A percentile compares a stretch with the other conserved stretches of the same genome.
Evolutionary conservation across 2,329 filamentous ascomycete species (phyloP).

Genomic region (Bimuria novae-zelandiae): DNA sequence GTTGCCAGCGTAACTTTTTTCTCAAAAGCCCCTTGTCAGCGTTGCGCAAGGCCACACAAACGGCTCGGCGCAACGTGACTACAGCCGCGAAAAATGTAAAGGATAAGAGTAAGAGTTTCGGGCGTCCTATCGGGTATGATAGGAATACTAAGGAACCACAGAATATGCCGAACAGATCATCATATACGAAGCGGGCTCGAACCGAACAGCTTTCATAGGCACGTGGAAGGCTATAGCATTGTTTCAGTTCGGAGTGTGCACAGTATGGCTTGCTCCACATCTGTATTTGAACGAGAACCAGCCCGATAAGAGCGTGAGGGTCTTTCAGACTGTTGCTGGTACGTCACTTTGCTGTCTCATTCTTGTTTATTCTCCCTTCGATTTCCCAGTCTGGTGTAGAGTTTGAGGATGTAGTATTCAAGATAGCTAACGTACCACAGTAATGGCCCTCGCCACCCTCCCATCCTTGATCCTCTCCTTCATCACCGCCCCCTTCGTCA

Average conservation of each 20-base stretch:
- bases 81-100: slow-evolving; percentile 26
- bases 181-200: slow-evolving; percentile 46
- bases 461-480: slow-evolving; percentile 40
- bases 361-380: neutral
- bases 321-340: slow-evolving; percentile 36
- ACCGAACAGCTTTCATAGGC: slow-evolving; percentile 40
- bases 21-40: slow-evolving; percentile 20
- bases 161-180: slow-evolving; percentile 35
- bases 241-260: slow-evolving; percentile 39
- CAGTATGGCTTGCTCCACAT: slow-evolving; percentile 37
- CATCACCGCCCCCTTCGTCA: slow-evolving; percentile 44
- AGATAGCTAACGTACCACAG: slow-evolving; percentile 20
- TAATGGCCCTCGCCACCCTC: slow-evolving; percentile 34
- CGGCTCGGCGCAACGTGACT: slow-evolving; percentile 13
- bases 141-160: slow-evolving; percentile 1
- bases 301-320: slow-evolving; percentile 32
- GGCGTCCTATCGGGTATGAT: too few relatives aligned
- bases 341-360: slow-evolving; percentile 12
- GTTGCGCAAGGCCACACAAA: slow-evolving; percentile 22
- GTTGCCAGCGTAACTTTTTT: slow-evolving; percentile 39
- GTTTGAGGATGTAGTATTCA: too few relatives aligned
- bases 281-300: slow-evolving; percentile 42
- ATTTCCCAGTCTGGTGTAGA: too few relatives aligned
- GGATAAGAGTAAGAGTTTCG: slow-evolving; percentile 24
- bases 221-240: slow-evolving; percentile 45